Percentiles rank a stretch among this genome's conserved stretches.
Evolutionary conservation across 106 monocot species (phyloP).

Genomic region (Dendrobium officinale): DNA sequence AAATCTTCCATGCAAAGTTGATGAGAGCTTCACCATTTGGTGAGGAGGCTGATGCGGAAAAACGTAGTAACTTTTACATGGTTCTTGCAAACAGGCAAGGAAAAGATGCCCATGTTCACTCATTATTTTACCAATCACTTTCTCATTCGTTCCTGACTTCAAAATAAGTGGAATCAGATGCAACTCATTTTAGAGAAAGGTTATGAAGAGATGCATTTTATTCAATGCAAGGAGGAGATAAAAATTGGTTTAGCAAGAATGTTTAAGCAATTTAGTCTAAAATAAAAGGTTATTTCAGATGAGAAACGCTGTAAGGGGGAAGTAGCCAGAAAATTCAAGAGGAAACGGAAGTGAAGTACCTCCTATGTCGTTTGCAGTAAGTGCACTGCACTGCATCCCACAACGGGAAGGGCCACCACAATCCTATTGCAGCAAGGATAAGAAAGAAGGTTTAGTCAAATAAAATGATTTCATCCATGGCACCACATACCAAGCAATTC

Average conservation of each 20-base stretch:
- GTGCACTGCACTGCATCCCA: slow-evolving; percentile 11
- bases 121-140: neutral
- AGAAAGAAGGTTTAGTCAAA: neutral
- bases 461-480: neutral
- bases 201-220: neutral
- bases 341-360: slow-evolving; percentile 4
- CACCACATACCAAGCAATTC: neutral
- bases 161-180: neutral
- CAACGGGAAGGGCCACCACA: slow-evolving; percentile 9
- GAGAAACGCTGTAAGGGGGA: neutral
- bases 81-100: neutral
- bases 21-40: neutral
- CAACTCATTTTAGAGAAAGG: neutral
- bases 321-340: neutral
- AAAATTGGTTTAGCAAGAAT: neutral
- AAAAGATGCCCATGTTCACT: neutral
- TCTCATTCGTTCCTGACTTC: neutral
- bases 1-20: neutral
- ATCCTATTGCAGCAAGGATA: slow-evolving; percentile 1
- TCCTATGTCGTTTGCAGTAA: slow-evolving; percentile 5
- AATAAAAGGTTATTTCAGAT: neutral
- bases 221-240: neutral
- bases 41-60: neutral
- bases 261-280: neutral
- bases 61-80: neutral